Conservation (phyloP, 1,284 basidiomycete species). For the Hypsizygus ulmarius region DNA sequence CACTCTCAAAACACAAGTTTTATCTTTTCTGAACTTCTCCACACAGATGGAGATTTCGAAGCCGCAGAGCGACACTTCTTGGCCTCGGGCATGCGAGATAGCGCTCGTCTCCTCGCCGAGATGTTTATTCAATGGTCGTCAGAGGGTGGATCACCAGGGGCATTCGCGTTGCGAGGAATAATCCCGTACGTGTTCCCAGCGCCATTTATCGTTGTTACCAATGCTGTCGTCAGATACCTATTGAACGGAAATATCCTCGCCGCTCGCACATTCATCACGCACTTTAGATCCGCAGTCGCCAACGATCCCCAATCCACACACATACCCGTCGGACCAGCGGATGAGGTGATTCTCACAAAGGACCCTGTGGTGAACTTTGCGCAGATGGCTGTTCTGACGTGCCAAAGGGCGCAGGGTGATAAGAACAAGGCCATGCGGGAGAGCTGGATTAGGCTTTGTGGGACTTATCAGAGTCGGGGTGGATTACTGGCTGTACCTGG, state of each 20-base stretch:
- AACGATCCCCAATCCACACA: slow-evolving; percentile 30
- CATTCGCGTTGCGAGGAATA: slow-evolving; percentile 79
- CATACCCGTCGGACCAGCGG: slow-evolving; percentile 43
- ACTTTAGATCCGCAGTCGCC: slow-evolving; percentile 65
- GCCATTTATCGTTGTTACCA: not conserved
- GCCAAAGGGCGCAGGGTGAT: slow-evolving; percentile 78
- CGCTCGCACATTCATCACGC: slow-evolving; percentile 78
- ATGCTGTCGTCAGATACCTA: slow-evolving; percentile 58
- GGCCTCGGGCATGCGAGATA: slow-evolving; percentile 82
- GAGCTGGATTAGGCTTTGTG: slow-evolving; percentile 80
- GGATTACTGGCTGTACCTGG: slow-evolving; percentile 63
- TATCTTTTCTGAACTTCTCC: slow-evolving; percentile 4
- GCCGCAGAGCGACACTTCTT: slow-evolving; percentile 79
- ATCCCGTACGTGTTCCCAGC: slow-evolving; percentile 61
- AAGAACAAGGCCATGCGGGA: slow-evolving; percentile 71
- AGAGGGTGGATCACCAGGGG: slow-evolving; percentile 45
- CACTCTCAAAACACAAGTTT: not conserved
- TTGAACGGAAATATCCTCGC: slow-evolving; percentile 85
- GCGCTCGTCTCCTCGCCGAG: slow-evolving; percentile 81
- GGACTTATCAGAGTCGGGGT: slow-evolving; percentile 71
- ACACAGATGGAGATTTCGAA: slow-evolving; percentile 69
- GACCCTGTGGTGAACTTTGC: slow-evolving; percentile 81
- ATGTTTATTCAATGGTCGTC: slow-evolving; percentile 81
- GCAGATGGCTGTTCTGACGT: slow-evolving; percentile 81
- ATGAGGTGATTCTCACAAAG: slow-evolving; percentile 71